Evolutionary conservation across 305 asterid species (phyloP).

Genomic region (Salvia sclarea): DNA sequence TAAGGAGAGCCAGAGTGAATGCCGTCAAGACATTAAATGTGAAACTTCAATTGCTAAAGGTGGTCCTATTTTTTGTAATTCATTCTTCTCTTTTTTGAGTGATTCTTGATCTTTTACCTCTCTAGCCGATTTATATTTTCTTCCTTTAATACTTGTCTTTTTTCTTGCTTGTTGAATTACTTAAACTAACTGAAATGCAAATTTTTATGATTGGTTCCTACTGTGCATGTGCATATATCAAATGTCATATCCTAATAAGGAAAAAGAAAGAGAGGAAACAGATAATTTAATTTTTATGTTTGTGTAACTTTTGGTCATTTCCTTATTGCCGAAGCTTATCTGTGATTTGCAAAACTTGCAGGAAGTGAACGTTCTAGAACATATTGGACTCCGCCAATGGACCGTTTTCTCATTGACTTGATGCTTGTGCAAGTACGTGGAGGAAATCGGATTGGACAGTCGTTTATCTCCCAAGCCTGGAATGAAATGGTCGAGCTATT

Average conservation of each 20-base stretch:
- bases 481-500: constrained; percentile 45
- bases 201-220: too few relatives aligned
- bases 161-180: too few relatives aligned
- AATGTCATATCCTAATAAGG: too few relatives aligned
- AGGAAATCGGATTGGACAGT: constrained; percentile 44
- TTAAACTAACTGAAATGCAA: too few relatives aligned
- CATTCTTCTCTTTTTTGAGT: background rate
- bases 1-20: constrained; percentile 33
- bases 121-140: too few relatives aligned
- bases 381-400: constrained; percentile 55
- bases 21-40: constrained; percentile 28
- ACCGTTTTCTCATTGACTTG: constrained; percentile 42
- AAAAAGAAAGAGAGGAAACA: too few relatives aligned
- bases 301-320: background rate
- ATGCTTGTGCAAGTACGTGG: constrained; percentile 45
- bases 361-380: constrained; percentile 46
- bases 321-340: constrained; percentile 5
- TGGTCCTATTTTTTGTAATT: constrained; percentile 9
- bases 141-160: too few relatives aligned
- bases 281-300: background rate
- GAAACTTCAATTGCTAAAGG: constrained; percentile 34
- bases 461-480: constrained; percentile 53
- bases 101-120: too few relatives aligned
- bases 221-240: too few relatives aligned
- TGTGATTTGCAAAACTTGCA: constrained; percentile 30